These are phyloP conservation scores for Beauveria sp. DNA, from an alignment of 2,329 filamentous ascomycete species.

Conservation along the genomic window DNA sequence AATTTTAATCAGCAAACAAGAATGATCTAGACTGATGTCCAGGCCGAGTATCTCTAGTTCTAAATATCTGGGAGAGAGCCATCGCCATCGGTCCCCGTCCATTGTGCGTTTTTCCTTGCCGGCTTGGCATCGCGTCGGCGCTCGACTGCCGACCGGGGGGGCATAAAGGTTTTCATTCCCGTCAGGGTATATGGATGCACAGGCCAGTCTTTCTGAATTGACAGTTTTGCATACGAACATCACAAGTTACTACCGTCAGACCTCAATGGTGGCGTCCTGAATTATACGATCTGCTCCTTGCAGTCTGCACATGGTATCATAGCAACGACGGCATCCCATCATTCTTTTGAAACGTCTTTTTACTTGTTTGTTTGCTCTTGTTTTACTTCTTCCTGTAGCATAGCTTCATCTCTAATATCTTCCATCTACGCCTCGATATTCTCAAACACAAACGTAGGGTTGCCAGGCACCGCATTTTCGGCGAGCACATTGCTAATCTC, in stretches of 20 bases:
- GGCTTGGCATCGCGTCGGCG: background rate
- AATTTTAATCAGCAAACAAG: background rate
- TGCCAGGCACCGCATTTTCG: slow-evolving; percentile 71
- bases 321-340: background rate
- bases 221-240: too few relatives aligned
- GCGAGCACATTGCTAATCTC: slow-evolving; percentile 51
- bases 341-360: background rate
- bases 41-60: too few relatives aligned
- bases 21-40: too few relatives aligned
- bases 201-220: background rate
- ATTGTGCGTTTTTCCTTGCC: background rate
- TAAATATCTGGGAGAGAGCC: background rate
- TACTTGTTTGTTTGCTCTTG: background rate
- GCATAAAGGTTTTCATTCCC: background rate
- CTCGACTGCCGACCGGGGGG: background rate
- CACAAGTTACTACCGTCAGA: too few relatives aligned
- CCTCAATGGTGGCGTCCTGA: background rate
- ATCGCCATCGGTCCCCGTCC: background rate
- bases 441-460: slow-evolving; percentile 77
- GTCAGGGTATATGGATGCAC: background rate
- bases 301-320: too few relatives aligned
- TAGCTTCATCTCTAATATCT: background rate
- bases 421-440: slow-evolving; percentile 51
- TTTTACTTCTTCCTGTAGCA: background rate
- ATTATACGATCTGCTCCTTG: background rate